Base-by-base conservation (phyloP, 371 early-diverging fungal species). In the Phascolomyces articulosus region DNA sequence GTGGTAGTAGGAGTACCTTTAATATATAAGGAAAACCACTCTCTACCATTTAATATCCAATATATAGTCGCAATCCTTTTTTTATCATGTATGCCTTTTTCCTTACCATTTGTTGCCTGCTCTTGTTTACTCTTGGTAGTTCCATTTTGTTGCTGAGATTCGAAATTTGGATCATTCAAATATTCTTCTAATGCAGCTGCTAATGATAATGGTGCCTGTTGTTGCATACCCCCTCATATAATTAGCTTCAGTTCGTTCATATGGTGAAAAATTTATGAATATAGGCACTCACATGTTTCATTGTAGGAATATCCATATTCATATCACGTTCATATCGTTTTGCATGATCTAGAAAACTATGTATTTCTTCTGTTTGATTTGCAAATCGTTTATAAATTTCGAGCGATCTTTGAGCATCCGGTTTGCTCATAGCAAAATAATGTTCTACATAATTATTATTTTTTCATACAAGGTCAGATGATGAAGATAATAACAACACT, bases 351-450 rank as follows among this genome's bases (percentile, higher is more conserved):
- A 98, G 86, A 66, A 93, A 95, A 16, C 90, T 89, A 28, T 90
- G 86, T 0, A 87, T 86, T 28, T 88, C 88, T 62, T 91, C 88
- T 0, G 95, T 94, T 62, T 95, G 93, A 65, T 84, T 84, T 10
- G 93, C 93, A 80, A 96, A 98, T 16, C 78, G 77, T 72, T 95
- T 96, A 80, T 98, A 98, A 49, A 97, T 89, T 51, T 90, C 87
- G 29, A 98, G 76, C 1, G 94, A 88, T n/a, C 85, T 83, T 61
- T 82, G 78, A 48, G 96, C 96, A 62, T 96, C 91, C 1, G 85
- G 62, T 57, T 90, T 90, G 15, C 78, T 73, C 92, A 98, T 90
- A n/a, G 92, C 92, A 80, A 97, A 95, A 72, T 91, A 98, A 60
- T 89, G 86, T 64, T 91, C 90, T 82, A 16, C 34, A 34, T 34